Evolutionary conservation across 371 early-diverging fungal genomes (phyloP).

Genomic region (Apophysomyces elegans): DNA sequence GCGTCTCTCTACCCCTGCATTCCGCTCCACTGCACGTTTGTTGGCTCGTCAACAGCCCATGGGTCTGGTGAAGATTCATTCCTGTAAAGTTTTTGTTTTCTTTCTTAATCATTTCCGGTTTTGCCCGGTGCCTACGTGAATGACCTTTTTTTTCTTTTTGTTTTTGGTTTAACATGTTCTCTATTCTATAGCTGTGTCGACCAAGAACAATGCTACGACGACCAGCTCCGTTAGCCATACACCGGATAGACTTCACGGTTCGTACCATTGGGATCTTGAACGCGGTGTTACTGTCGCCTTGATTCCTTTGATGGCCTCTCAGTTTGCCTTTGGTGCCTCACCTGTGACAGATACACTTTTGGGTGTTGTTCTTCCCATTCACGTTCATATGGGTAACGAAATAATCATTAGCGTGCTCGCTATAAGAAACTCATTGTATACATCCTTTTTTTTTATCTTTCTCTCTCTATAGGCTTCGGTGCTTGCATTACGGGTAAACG

Average conservation of each 20-base stretch:
- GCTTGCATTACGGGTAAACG: conserved; percentile 60
- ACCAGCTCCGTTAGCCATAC: conserved; percentile 23
- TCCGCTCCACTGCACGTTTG: conserved; percentile 45
- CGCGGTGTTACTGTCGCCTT: conserved; percentile 77
- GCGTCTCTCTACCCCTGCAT: conserved; percentile 46
- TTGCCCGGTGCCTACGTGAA: too few relatives aligned
- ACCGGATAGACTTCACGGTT: conserved; percentile 55
- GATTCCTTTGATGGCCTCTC: conserved; percentile 79
- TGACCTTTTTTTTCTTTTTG: too few relatives aligned
- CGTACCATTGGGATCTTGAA: conserved; percentile 89
- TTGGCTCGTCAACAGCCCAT: conserved; percentile 49
- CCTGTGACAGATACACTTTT: conserved; percentile 87
- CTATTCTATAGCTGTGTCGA: conserved; percentile 25
- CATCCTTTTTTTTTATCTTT: background rate
- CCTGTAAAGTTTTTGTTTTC: conserved; percentile 29
- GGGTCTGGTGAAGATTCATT: conserved; percentile 57
- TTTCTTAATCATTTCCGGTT: too few relatives aligned
- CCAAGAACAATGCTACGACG: conserved; percentile 27
- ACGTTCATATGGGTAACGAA: conserved; percentile 81
- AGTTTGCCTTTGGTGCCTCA: conserved; percentile 78
- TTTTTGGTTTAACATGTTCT: too few relatives aligned
- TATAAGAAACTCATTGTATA: background rate
- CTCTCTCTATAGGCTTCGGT: conserved; percentile 47
- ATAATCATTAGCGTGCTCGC: conserved; percentile 4
- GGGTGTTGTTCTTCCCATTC: conserved; percentile 89